These are phyloP conservation scores for Diversispora eburnea DNA, from an alignment of 192 early-diverging fungal species.

Conservation along the genomic window DNA sequence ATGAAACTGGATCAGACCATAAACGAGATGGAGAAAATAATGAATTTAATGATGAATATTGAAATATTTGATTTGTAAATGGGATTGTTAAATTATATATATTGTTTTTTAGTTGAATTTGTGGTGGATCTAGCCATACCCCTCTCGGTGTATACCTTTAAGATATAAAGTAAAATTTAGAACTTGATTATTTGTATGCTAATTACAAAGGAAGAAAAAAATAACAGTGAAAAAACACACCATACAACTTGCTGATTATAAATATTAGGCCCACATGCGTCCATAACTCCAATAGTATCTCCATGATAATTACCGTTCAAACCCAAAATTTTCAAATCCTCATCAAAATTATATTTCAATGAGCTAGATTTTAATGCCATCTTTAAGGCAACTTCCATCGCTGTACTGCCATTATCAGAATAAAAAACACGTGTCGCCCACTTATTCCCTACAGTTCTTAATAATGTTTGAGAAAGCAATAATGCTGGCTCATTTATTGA, in stretches of 20 bases:
- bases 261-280: conserved; percentile 67
- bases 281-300: conserved; percentile 85
- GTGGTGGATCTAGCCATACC: conserved; percentile 69
- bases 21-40: not conserved
- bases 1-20: conserved; percentile 30
- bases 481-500: conserved; percentile 63
- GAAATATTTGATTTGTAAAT: not conserved
- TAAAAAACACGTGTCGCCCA: conserved; percentile 75
- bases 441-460: conserved; percentile 48
- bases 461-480: conserved; percentile 53
- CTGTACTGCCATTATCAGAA: conserved; percentile 78
- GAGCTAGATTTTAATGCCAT: conserved; percentile 57
- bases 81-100: conserved; percentile 43
- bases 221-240: conserved; percentile 23
- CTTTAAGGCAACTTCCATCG: conserved; percentile 78
- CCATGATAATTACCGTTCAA: conserved; percentile 80
- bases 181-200: not conserved
- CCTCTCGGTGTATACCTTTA: conserved; percentile 53
- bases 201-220: not conserved
- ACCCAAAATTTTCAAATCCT: conserved; percentile 47
- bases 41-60: not conserved
- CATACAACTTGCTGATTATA: conserved; percentile 69
- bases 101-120: conserved; percentile 47
- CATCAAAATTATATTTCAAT: conserved; percentile 36
- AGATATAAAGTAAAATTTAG: not conserved